Conservation (phyloP, 495 filamentous ascomycete genomes). For the Rhypophila decipiens region DNA sequence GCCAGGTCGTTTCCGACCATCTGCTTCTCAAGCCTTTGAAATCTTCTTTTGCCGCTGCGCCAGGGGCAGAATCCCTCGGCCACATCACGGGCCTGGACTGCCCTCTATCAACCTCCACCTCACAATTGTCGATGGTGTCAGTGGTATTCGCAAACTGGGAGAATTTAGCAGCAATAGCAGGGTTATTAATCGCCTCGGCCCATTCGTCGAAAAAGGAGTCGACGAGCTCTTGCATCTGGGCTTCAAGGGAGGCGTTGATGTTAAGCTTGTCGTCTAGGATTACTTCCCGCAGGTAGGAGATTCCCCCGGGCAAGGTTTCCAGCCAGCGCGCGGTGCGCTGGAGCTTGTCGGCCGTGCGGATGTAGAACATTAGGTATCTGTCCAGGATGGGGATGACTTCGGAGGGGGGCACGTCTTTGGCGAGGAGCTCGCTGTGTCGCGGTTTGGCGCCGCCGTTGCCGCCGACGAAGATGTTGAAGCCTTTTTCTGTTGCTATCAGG, state of each 20-base stretch:
- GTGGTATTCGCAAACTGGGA: constrained; percentile 81
- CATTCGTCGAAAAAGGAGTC: constrained; percentile 93
- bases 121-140: constrained; percentile 64
- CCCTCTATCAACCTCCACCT: constrained; percentile 65
- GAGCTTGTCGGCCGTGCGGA: constrained; percentile 90
- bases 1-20: constrained; percentile 76
- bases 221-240: constrained; percentile 85
- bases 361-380: constrained; percentile 93
- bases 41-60: no score
- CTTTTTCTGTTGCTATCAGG: constrained; percentile 89
- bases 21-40: constrained; percentile 58
- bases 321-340: constrained; percentile 93
- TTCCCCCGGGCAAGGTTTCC: constrained; percentile 79
- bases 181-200: constrained; percentile 75
- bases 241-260: constrained; percentile 78
- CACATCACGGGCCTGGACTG: constrained; percentile 79
- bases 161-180: constrained; percentile 65
- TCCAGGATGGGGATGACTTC: constrained; percentile 84
- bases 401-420: constrained; percentile 82
- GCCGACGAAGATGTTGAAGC: constrained; percentile 90
- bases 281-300: constrained; percentile 77
- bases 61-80: constrained; percentile 56
- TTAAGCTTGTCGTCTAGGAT: constrained; percentile 86
- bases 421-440: constrained; percentile 77
- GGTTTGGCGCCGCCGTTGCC: constrained; percentile 92